A percentile compares a stretch with the other conserved stretches of the same genome.
phyloP scores from a whole-genome alignment of 805 yeast species.

The Saccharomycopsis selenospora region DNA sequence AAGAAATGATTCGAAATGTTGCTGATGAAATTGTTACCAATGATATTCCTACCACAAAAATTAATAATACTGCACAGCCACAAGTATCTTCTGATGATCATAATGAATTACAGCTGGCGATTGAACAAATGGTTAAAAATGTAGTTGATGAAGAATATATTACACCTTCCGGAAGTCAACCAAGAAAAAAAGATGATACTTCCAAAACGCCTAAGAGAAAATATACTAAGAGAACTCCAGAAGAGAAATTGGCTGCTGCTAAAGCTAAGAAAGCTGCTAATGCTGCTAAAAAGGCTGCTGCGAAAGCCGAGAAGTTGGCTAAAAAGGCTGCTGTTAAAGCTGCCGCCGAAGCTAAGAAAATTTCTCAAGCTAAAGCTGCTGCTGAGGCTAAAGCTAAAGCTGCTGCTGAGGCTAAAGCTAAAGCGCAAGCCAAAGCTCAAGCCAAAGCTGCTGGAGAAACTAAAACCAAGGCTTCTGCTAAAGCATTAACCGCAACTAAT shows the following conservation, averaged over 20 bases:
- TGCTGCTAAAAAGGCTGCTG: not conserved
- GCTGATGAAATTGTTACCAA: slow-evolving; percentile 7
- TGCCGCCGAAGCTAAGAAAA: not conserved
- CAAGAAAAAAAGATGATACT: not conserved
- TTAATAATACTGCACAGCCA: not conserved
- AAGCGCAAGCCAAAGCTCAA: no score
- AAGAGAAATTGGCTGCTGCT: slow-evolving; percentile 2
- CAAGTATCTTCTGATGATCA: slow-evolving; percentile 1
- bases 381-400: not conserved
- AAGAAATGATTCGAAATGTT: slow-evolving; percentile 8
- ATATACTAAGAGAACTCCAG: not conserved
- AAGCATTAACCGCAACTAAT: no score
- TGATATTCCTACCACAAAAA: not conserved
- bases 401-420: not conserved
- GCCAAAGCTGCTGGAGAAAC: no score
- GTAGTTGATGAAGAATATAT: slow-evolving; percentile 19
- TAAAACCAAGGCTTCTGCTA: no score
- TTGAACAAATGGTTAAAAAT: slow-evolving; percentile 20
- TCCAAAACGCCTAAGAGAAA: not conserved
- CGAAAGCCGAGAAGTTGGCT: not conserved
- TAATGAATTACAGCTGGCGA: slow-evolving; percentile 18
- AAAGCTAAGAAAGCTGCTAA: not conserved
- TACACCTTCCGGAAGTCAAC: not conserved
- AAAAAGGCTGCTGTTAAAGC: not conserved
- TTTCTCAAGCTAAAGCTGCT: not conserved